Conservation (phyloP, 2,329 filamentous ascomycete species). For the Mycosphaerelloides madeirae region DNA sequence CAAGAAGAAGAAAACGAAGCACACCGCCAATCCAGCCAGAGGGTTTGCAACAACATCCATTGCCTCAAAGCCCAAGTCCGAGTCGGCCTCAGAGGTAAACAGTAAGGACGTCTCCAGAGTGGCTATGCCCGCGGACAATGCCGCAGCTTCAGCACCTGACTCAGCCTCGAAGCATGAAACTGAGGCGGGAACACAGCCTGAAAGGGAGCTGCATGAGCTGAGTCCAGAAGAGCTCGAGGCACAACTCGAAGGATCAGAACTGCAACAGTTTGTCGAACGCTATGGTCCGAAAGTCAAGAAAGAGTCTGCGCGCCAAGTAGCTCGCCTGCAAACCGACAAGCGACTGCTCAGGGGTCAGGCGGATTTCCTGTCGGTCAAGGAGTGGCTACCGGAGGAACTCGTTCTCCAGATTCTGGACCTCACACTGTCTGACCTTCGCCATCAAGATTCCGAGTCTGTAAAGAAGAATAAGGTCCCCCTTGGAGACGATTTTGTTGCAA, state of each 20-base stretch:
- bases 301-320: constrained; percentile 71
- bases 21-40: constrained; percentile 76
- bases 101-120: constrained; percentile 25
- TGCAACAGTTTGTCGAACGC: constrained; percentile 84
- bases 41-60: constrained; percentile 93
- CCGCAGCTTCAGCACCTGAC: constrained; percentile 23
- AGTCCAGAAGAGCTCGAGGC: constrained; percentile 85
- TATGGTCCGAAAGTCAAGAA: constrained; percentile 71
- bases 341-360: constrained; percentile 76
- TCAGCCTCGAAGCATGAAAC: constrained; percentile 19
- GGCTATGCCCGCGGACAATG: constrained; percentile 25
- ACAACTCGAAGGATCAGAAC: constrained; percentile 82
- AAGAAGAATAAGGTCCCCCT: constrained; percentile 49
- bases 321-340: constrained; percentile 77
- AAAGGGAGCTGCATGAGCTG: constrained; percentile 48
- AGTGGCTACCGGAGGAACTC: constrained; percentile 77
- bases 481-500: constrained; percentile 74
- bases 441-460: constrained; percentile 33
- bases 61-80: constrained; percentile 60
- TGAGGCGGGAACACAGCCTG: constrained; percentile 6
- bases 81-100: constrained; percentile 27
- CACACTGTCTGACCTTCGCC: constrained; percentile 55
- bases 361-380: constrained; percentile 63
- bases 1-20: constrained; percentile 80
- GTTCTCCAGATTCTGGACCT: constrained; percentile 72